Evolutionary conservation across 768 basidiomycete genomes (phyloP).

Genomic region (Phylloporus sp.): DNA sequence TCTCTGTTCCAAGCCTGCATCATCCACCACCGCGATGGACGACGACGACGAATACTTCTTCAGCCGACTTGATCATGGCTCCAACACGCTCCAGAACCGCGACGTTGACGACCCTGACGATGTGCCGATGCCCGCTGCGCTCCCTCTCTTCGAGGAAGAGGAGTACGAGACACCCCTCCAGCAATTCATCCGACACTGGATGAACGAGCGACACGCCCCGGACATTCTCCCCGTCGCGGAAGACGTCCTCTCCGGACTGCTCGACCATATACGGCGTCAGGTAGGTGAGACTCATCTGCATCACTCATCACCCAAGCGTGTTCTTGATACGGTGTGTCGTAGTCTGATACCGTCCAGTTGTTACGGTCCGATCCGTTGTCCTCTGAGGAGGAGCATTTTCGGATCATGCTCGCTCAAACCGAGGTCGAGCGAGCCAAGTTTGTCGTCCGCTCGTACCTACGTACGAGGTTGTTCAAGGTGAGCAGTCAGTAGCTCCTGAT

Average conservation of each 20-base stretch:
- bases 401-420: constrained; percentile 90
- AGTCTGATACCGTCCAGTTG: constrained; percentile 77
- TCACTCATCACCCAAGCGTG: not conserved
- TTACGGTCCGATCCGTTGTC: constrained; percentile 78
- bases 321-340: constrained; percentile 4
- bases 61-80: constrained; percentile 18
- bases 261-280: constrained; percentile 81
- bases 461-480: constrained; percentile 85
- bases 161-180: constrained; percentile 58
- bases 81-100: constrained; percentile 28
- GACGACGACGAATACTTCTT: constrained; percentile 29
- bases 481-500: constrained; percentile 1
- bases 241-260: constrained; percentile 55
- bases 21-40: constrained; percentile 12
- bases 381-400: constrained; percentile 89
- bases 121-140: constrained; percentile 27
- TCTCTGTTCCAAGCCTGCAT: no score
- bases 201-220: constrained; percentile 80
- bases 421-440: constrained; percentile 95
- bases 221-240: constrained; percentile 76
- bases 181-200: constrained; percentile 76
- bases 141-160: constrained; percentile 30
- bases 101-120: constrained; percentile 30
- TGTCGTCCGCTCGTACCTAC: constrained; percentile 83
- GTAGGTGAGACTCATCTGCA: constrained; percentile 40